Percentiles rank a stretch among this genome's conserved stretches.
Evolutionary conservation across 106 monocot genomes (phyloP).

Genomic region (Dioscorea dumetorum): DNA sequence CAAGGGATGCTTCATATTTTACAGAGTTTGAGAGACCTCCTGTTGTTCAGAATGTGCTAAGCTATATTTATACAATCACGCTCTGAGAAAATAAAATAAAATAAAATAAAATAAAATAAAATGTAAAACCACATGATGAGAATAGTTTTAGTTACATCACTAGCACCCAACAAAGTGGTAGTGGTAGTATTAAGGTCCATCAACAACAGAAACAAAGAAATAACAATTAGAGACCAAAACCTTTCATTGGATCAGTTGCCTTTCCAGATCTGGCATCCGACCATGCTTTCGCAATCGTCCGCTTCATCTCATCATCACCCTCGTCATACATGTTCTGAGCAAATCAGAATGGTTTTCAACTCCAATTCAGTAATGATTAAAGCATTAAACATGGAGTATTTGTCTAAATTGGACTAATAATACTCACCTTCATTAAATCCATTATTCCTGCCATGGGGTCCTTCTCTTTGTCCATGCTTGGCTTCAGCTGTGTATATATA

Average conservation of each 20-base stretch:
- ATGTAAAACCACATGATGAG: no score
- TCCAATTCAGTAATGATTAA: background rate
- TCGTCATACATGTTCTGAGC: constrained; percentile 98
- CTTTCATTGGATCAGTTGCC: constrained; percentile 42
- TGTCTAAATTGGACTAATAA: background rate
- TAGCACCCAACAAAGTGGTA: no score
- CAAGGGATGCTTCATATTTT: no score
- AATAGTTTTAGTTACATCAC: no score
- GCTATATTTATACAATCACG: no score
- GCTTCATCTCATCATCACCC: constrained; percentile 89
- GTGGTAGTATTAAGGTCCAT: no score
- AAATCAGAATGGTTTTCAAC: constrained; percentile 1
- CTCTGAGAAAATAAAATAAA: no score
- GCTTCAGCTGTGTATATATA: constrained; percentile 76
- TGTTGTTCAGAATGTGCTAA: no score
- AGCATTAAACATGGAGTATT: background rate
- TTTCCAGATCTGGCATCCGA: constrained; percentile 81
- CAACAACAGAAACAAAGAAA: background rate
- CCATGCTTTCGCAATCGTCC: constrained; percentile 93
- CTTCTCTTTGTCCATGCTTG: constrained; percentile 61
- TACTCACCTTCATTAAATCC: constrained; percentile 80
- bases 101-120: no score
- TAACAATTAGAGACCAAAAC: background rate
- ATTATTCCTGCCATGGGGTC: constrained; percentile 97
- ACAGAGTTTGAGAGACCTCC: no score